phyloP scores from a whole-genome alignment of 345 rosid genomes.

The Populus ilicifolia region DNA sequence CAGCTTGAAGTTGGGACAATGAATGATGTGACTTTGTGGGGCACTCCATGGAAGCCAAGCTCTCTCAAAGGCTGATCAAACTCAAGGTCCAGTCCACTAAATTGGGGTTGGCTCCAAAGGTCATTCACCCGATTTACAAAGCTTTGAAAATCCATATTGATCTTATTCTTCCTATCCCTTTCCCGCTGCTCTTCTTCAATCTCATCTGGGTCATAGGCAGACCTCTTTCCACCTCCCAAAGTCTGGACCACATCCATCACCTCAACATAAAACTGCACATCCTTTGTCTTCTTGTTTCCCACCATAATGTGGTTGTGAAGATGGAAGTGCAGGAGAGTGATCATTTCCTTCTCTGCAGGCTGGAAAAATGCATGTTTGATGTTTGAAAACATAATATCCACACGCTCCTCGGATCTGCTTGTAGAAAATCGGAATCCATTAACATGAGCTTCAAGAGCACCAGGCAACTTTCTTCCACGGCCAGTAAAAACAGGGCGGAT shows the following conservation, averaged over 20 bases:
- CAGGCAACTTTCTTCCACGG: constrained; percentile 81
- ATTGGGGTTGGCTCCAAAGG: constrained; percentile 78
- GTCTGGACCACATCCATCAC: constrained; percentile 90
- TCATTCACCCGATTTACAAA: constrained; percentile 79
- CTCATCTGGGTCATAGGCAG: constrained; percentile 93
- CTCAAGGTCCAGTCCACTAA: constrained; percentile 71
- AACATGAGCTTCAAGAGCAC: constrained; percentile 74
- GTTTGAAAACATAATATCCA: constrained; percentile 73
- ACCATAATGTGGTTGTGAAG: constrained; percentile 91
- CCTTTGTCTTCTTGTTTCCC: constrained; percentile 84
- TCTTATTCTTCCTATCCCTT: constrained; percentile 82
- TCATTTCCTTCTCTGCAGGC: constrained; percentile 91
- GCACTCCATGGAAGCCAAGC: constrained; percentile 91
- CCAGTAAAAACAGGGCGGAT: constrained; percentile 81
- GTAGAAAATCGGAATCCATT: constrained; percentile 83
- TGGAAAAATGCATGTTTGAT: constrained; percentile 86
- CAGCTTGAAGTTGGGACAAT: constrained; percentile 88
- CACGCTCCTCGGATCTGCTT: constrained; percentile 68
- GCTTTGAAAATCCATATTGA: constrained; percentile 72
- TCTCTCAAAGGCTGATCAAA: constrained; percentile 91
- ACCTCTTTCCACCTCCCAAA: constrained; percentile 79
- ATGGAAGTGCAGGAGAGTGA: constrained; percentile 76
- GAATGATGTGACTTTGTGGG: constrained; percentile 65
- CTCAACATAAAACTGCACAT: constrained; percentile 83
- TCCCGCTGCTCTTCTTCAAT: constrained; percentile 89